phyloP scores from a whole-genome alignment of 176 grass and related monocot species.

The Saccharum spontaneum region DNA sequence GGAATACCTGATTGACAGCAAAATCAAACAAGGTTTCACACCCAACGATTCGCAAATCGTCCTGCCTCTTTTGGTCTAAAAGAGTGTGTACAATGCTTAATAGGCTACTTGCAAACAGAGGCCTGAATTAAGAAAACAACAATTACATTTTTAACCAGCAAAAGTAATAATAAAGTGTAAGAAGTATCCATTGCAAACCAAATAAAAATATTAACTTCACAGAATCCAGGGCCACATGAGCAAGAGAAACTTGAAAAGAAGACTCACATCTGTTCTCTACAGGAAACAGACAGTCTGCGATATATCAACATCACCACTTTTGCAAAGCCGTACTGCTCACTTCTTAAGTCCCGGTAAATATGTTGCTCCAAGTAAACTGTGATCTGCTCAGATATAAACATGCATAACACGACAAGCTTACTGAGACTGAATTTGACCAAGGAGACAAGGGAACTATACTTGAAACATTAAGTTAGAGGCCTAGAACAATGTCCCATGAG shows the following conservation, averaged over 20 bases:
- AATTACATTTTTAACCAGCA: conserved; percentile 7
- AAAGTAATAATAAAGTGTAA: conserved; percentile 29
- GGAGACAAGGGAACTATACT: neutral
- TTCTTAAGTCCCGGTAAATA: conserved; percentile 92
- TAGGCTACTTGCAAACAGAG: conserved; percentile 92
- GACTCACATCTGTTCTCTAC: conserved; percentile 94
- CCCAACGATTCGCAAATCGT: conserved; percentile 80
- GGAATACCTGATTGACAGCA: conserved; percentile 80
- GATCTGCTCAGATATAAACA: conserved; percentile 62
- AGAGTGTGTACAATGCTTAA: conserved; percentile 84
- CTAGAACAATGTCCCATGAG: neutral
- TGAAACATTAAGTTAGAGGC: neutral
- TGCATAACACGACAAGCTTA: conserved; percentile 20
- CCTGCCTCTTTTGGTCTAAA: conserved; percentile 94
- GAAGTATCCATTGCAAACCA: conserved; percentile 20
- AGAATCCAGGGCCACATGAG: neutral
- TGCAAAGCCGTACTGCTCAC: conserved; percentile 74
- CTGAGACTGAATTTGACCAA: neutral
- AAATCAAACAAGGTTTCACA: conserved; percentile 99
- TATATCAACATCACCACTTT: conserved; percentile 96
- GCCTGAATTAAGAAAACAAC: conserved; percentile 60
- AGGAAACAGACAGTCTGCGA: conserved; percentile 79
- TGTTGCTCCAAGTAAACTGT: conserved; percentile 89
- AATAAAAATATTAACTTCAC: conserved; percentile 22
- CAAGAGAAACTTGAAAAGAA: conserved; percentile 3